These are phyloP conservation scores for Solanum lignicaule DNA, from an alignment of 257 asterid genomes.

Conservation along the genomic window DNA sequence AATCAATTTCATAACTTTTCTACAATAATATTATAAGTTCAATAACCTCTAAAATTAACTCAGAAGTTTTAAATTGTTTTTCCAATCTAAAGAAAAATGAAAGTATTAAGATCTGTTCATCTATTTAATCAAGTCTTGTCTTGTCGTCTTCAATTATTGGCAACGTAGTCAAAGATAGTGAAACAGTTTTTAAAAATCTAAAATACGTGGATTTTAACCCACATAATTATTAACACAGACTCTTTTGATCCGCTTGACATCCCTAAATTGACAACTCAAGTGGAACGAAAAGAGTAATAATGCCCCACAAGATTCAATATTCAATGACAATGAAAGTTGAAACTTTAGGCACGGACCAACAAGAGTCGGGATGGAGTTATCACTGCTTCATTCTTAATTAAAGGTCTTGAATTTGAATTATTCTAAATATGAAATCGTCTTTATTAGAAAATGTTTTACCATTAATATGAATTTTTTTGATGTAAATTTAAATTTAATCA, in stretches of 20 bases:
- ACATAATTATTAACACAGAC: neutral
- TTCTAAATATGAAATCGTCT: no score
- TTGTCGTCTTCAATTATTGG: neutral
- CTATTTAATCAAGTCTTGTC: neutral
- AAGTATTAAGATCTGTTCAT: neutral
- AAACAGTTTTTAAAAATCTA: neutral
- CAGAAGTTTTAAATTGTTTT: no score
- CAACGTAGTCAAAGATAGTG: neutral
- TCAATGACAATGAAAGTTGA: neutral
- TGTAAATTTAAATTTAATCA: neutral
- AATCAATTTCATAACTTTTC: neutral
- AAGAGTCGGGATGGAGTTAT: neutral
- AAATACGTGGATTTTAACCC: neutral
- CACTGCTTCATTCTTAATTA: fast-evolving
- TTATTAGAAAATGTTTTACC: no score
- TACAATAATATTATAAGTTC: neutral
- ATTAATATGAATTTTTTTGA: no score
- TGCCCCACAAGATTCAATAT: neutral
- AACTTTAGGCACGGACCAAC: neutral
- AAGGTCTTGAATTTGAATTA: fast-evolving
- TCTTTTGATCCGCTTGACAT: neutral
- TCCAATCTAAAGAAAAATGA: neutral
- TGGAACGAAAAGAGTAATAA: neutral
- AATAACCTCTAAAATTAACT: neutral
- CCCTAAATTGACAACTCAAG: neutral